Evolutionary conservation across 1,284 basidiomycete species (phyloP).

Genomic region (Ganoderma lucidum): DNA sequence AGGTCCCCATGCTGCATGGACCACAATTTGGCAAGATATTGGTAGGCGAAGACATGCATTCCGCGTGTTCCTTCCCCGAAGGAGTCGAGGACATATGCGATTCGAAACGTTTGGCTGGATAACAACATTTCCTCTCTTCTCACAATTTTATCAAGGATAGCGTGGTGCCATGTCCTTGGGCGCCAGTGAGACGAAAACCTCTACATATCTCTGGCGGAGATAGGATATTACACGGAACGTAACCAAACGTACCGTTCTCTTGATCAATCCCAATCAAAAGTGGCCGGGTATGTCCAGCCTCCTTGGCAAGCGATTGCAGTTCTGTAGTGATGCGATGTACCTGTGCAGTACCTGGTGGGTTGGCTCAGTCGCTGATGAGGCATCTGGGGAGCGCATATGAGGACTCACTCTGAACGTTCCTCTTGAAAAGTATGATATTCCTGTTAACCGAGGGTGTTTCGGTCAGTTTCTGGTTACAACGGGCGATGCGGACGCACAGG

Average conservation of each 20-base stretch:
- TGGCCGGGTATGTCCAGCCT: conserved; percentile 61
- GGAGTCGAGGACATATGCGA: no score
- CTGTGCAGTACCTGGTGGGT: conserved; percentile 55
- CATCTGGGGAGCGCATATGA: neutral
- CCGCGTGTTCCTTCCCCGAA: no score
- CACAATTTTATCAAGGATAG: no score
- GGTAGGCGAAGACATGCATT: no score
- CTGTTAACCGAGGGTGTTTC: conserved; percentile 34
- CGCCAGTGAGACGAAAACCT: no score
- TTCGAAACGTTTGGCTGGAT: no score
- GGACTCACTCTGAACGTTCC: conserved; percentile 63
- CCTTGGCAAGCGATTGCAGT: conserved; percentile 62
- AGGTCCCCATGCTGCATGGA: no score
- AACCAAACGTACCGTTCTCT: conserved; percentile 61
- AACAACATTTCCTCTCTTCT: no score
- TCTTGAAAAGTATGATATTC: conserved; percentile 72
- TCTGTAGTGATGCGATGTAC: conserved; percentile 54
- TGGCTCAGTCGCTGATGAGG: conserved; percentile 1
- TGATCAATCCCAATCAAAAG: conserved; percentile 76
- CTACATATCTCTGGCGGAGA: neutral
- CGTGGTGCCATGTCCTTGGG: no score
- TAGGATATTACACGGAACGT: neutral
- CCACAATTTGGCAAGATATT: no score
- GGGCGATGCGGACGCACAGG: neutral
- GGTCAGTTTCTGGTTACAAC: neutral